Conservation (phyloP, 129 eudicot genomes). For the Artemisia annua region DNA sequence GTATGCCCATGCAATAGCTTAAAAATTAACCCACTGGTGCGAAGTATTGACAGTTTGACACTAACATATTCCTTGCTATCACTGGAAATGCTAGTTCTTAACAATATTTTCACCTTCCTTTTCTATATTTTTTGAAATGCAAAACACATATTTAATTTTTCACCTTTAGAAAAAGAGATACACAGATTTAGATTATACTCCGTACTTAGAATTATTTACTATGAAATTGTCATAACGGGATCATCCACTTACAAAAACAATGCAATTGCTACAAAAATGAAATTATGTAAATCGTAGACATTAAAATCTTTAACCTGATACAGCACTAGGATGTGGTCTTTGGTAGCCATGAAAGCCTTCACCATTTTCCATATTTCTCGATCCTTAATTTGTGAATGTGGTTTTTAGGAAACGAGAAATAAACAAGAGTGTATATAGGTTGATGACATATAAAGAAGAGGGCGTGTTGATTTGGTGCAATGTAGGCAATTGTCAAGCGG, state of each 20-base stretch:
- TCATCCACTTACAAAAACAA: neutral
- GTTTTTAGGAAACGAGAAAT: neutral
- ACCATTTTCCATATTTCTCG: constrained; percentile 35
- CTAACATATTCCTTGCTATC: too few relatives aligned
- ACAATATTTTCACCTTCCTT: too few relatives aligned
- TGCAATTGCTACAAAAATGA: neutral
- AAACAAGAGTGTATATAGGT: neutral
- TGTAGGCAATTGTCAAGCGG: constrained; percentile 22
- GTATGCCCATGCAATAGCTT: too few relatives aligned
- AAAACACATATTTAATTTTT: too few relatives aligned
- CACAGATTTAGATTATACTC: too few relatives aligned
- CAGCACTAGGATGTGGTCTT: constrained; percentile 22
- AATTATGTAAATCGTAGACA: neutral
- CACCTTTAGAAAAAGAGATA: too few relatives aligned
- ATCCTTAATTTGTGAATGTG: constrained; percentile 7
- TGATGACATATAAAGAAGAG: constrained; percentile 28
- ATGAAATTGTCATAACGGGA: neutral
- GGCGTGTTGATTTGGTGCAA: constrained; percentile 20
- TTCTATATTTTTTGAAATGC: too few relatives aligned
- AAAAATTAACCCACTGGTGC: too few relatives aligned
- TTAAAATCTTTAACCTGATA: constrained; percentile 28
- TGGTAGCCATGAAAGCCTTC: constrained; percentile 74
- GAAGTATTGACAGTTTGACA: too few relatives aligned
- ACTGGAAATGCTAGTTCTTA: too few relatives aligned
- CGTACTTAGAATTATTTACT: too few relatives aligned